phyloP scores from a whole-genome alignment of 805 yeast genomes.

The Huiozyma sinensis region DNA sequence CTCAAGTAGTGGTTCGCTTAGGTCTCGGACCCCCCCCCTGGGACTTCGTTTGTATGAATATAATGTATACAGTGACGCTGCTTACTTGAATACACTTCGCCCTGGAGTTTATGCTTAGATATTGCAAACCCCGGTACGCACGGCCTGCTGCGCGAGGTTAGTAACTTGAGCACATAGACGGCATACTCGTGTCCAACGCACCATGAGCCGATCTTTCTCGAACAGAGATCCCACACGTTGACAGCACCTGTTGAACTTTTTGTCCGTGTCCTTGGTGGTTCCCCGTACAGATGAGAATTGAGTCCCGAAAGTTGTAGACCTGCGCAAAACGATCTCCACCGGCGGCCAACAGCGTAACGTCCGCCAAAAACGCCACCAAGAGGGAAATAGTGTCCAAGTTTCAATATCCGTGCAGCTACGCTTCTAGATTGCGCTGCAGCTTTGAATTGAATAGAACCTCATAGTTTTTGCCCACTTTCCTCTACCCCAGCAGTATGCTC shows the following conservation, averaged over 20 bases:
- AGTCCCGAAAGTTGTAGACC: conserved; percentile 38
- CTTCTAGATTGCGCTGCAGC: conserved; percentile 64
- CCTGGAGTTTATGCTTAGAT: too few relatives aligned
- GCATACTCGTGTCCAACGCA: too few relatives aligned
- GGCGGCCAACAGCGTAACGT: conserved; percentile 88
- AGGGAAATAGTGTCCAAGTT: conserved; percentile 94
- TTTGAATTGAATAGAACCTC: conserved; percentile 87
- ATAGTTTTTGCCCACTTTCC: conserved; percentile 76
- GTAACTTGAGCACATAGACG: too few relatives aligned
- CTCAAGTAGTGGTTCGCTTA: conserved; percentile 1
- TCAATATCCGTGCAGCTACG: conserved; percentile 78
- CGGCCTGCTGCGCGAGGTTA: too few relatives aligned
- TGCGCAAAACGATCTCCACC: conserved; percentile 96
- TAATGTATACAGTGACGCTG: too few relatives aligned
- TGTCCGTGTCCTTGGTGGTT: too few relatives aligned
- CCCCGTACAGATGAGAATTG: too few relatives aligned
- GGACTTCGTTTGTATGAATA: background rate
- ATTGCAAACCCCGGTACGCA: too few relatives aligned
- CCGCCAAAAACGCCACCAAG: conserved; percentile 86
- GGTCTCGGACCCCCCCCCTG: background rate
- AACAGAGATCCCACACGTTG: conserved; percentile 67
- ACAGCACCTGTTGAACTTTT: too few relatives aligned
- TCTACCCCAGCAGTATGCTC: conserved; percentile 32
- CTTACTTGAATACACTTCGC: too few relatives aligned
- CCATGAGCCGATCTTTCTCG: too few relatives aligned